A percentile compares a stretch with the other conserved stretches of the same genome.
phyloP scores from a whole-genome alignment of 2,329 filamentous ascomycete species.

The Aspergillus hiratsukae region DNA sequence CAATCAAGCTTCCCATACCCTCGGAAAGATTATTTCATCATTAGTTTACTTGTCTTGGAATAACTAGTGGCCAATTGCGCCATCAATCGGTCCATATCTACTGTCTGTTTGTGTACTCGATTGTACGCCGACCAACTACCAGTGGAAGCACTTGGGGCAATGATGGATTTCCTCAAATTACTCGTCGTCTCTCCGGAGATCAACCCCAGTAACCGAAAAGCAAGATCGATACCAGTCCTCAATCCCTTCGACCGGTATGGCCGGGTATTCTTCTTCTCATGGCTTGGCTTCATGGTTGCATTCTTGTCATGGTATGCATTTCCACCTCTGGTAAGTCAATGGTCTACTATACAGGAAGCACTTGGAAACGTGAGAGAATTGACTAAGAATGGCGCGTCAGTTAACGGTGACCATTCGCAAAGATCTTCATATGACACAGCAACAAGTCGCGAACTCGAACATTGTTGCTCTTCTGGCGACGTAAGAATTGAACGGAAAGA shows the following conservation, averaged over 20 bases:
- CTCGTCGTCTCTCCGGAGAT: conserved; percentile 58
- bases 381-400: conserved; percentile 32
- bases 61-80: not conserved
- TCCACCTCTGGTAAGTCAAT: conserved; percentile 65
- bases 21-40: not conserved
- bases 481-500: conserved; percentile 32
- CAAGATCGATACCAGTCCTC: conserved; percentile 70
- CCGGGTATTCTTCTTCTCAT: conserved; percentile 84
- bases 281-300: conserved; percentile 78
- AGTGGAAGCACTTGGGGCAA: conserved; percentile 1
- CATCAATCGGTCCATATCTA: not conserved
- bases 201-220: conserved; percentile 81
- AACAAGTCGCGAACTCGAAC: conserved; percentile 81
- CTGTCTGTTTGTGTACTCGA: not conserved
- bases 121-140: not conserved
- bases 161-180: conserved; percentile 21
- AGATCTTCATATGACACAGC: conserved; percentile 66
- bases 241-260: conserved; percentile 78
- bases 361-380: not conserved
- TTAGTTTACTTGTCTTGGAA: not conserved
- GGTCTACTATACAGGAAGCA: conserved; percentile 3
- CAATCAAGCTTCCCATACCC: not conserved
- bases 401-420: conserved; percentile 72
- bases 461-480: conserved; percentile 74
- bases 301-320: conserved; percentile 93